phyloP scores from a whole-genome alignment of 345 rosid genomes.

The Syzygium aromaticum region DNA sequence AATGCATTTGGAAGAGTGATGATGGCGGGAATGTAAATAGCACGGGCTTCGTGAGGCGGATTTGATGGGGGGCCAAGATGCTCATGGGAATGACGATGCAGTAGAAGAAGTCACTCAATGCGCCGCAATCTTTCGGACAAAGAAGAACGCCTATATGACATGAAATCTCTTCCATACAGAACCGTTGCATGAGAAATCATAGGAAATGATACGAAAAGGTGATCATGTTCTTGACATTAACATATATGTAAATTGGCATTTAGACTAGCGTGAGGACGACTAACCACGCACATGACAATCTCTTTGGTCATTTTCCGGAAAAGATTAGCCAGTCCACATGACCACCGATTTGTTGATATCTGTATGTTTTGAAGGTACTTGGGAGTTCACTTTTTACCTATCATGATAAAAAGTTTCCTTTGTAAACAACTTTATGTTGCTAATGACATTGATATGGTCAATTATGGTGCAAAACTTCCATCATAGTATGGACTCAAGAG shows the following conservation, averaged over 20 bases:
- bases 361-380: slow-evolving; percentile 40
- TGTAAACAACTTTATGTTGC: not conserved
- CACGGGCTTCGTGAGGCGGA: slow-evolving; percentile 34
- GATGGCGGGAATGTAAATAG: slow-evolving; percentile 37
- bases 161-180: slow-evolving; percentile 41
- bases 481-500: not conserved
- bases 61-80: slow-evolving; percentile 34
- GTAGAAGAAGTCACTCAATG: slow-evolving; percentile 39
- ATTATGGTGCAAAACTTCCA: not conserved
- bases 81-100: slow-evolving; percentile 40
- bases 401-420: not conserved
- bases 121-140: slow-evolving; percentile 38
- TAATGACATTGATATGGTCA: not conserved
- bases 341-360: slow-evolving; percentile 47
- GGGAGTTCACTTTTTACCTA: slow-evolving; percentile 53
- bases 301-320: slow-evolving; percentile 47
- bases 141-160: slow-evolving; percentile 41
- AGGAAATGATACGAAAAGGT: not conserved
- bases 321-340: slow-evolving; percentile 55
- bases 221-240: not conserved
- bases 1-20: slow-evolving; percentile 42
- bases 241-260: not conserved
- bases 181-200: slow-evolving; percentile 19
- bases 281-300: slow-evolving; percentile 30
- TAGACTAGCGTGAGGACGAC: not conserved